These are phyloP conservation scores for Metarhizium brunneum DNA, from an alignment of 2,329 filamentous ascomycete genomes.

Conservation along the genomic window DNA sequence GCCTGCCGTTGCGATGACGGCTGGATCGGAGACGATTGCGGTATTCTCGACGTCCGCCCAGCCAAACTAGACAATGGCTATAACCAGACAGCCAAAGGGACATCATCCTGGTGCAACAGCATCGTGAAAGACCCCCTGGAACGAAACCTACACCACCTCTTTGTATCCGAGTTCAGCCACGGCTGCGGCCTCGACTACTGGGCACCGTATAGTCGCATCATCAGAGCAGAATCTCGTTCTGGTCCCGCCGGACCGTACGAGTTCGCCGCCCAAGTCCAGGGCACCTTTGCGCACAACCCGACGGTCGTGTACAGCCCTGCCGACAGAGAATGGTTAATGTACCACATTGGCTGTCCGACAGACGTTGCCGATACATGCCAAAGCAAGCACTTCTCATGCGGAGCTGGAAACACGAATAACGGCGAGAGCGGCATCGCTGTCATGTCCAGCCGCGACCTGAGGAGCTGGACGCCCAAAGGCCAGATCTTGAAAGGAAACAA, in stretches of 20 bases:
- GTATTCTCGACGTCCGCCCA: conserved; percentile 33
- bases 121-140: conserved; percentile 31
- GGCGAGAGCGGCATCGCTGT: conserved; percentile 20
- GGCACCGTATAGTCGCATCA: conserved; percentile 12
- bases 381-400: conserved; percentile 10
- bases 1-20: conserved; percentile 27
- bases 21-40: conserved; percentile 34
- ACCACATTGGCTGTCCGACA: conserved; percentile 28
- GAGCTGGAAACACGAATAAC: conserved; percentile 12
- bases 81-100: conserved; percentile 31
- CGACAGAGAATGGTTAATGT: conserved; percentile 33
- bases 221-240: conserved; percentile 30
- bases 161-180: conserved; percentile 32
- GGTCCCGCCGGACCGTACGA: conserved; percentile 27
- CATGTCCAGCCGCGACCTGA: conserved; percentile 10
- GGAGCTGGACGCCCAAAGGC: conserved; percentile 9
- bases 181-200: conserved; percentile 38
- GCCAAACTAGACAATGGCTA: conserved; percentile 31
- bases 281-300: conserved; percentile 37
- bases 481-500: conserved; percentile 12
- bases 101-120: conserved; percentile 38
- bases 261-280: conserved; percentile 29
- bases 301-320: conserved; percentile 33
- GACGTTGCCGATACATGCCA: conserved; percentile 6
- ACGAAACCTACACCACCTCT: conserved; percentile 30